Evolutionary conservation across 495 filamentous ascomycete species (phyloP), one percentile per base, ranked within the genome.

Genomic region (Aspergillus sclerotiicarbonarius): DNA sequence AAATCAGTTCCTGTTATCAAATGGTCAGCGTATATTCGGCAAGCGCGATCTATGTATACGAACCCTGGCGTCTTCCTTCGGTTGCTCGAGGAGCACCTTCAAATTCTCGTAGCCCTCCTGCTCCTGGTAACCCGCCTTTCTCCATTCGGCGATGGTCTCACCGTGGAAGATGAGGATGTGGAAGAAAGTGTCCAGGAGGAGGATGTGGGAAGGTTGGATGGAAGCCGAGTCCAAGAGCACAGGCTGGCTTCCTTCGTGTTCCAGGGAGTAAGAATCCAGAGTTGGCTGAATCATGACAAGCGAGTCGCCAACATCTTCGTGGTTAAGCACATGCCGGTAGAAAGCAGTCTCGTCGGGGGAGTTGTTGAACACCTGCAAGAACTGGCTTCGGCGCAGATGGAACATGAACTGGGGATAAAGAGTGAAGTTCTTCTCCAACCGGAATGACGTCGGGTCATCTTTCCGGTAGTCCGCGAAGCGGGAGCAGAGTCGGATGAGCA

Each of bases 401-500:
- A 98, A 99, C 95, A 99, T 98, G 77, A 99, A 99, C 74, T 99
- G 95, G 32, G 95, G 95, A 65, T 99, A 99, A 18, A 99, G 83
- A 0, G 94, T 96, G 68, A 99, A 98, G 78, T 99, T 98, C 85
- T 97, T 97, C 70, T 99, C 95, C 59, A 99, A 77, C 37, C 95
- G 83, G 83, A 99, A 99, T 3, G 95, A 99, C 18, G 94, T 92
- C 31, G 92, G 91, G 68, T 99, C 95, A 69, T 99, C 95, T 74
- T 98, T 99, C 43, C 95, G 84, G 70, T 99, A 99, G 71, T 99
- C 95, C 31, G 95, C 95, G 70, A 99, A 98, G 56, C 94, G 85
- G 35, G 93, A 93, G 79, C 95, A 99, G 9, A 99, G 79, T 52
- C 95, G 80, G 72, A 99, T 99, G 56, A 99, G 85, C 95, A 99